Base-by-base conservation (phyloP, 148 eudicot species). In the Mesembryanthemum crystallinum region DNA sequence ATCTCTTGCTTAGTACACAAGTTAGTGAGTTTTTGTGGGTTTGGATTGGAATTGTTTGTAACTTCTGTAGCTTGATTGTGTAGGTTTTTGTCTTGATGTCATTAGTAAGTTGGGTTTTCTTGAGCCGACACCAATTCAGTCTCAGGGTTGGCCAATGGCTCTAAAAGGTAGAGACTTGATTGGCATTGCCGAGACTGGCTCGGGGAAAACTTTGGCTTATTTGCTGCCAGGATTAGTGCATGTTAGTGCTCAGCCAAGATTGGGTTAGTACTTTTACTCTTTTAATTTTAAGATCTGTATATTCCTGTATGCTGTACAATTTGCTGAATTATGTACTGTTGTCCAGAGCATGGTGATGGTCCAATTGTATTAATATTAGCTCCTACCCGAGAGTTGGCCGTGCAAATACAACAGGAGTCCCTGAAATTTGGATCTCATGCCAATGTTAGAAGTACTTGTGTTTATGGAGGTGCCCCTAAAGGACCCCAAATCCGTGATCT, bases 71-170 rank as follows among this genome's bases (percentile, higher is more conserved):
- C 78, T 71, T 82, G 29, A 9, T 15, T 79, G 60, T 84, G 76
- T 78, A 95, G 99, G 67, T 64, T 91, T 85, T 80, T 92, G 90
- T 78, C 91, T 92, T 71, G 92, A 95, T 77, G 91, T 87, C 47
- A 86, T 95, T 24, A 60, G 85, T 21, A 90, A 87, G 82, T 81
- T 92, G 83, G 99, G 99, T 49, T 95, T 92, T 82, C 52, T 76
- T 73, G 99, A 92, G 82, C 99, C 99, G 60, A 92, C 99, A 29
- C 89, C 99, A 57, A 95, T 95, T 76, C 99, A 95, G 69, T 71
- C 97, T 55, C 98, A 95, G 74, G 99, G 99, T 33, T 95, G 99
- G 99, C 99, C 99, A 27, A 95, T 95, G 99, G 99, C 99, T 75
- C 81, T 95, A 65, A 92, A 88, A 83, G 99, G 99, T 75, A 86